These are phyloP conservation scores for Remersonia thermophila DNA, from an alignment of 2,329 filamentous ascomycete genomes.

Conservation along the genomic window DNA sequence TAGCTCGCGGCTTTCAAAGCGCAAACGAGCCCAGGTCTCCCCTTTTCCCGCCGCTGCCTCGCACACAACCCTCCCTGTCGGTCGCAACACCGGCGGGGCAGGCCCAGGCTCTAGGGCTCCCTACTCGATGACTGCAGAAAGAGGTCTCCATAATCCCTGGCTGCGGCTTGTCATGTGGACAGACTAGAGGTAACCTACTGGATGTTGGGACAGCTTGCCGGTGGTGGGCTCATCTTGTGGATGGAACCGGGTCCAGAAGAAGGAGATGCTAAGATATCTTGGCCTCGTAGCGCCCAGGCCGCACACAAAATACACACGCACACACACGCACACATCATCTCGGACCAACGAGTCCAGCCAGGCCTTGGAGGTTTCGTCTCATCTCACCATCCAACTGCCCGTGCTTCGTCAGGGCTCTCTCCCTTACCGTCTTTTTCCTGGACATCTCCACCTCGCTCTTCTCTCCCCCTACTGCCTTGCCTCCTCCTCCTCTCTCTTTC, in stretches of 20 bases:
- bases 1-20: too few species aligned
- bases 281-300: neutral
- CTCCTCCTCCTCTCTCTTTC: neutral
- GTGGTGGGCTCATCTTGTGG: constrained; percentile 1
- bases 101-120: constrained; percentile 2
- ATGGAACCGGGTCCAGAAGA: too few species aligned
- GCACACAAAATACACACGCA: neutral
- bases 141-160: constrained; percentile 9
- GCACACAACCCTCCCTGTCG: too few species aligned
- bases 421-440: too few species aligned
- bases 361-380: too few species aligned
- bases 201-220: neutral
- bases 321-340: too few species aligned
- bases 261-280: too few species aligned
- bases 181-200: neutral
- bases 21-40: neutral
- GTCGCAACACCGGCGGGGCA: constrained; percentile 3
- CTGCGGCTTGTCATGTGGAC: constrained; percentile 14
- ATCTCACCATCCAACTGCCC: too few species aligned
- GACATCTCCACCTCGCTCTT: neutral
- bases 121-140: constrained; percentile 10
- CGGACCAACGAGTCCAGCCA: too few species aligned
- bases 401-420: too few species aligned
- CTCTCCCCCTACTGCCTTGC: constrained; percentile 1
- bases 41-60: too few species aligned